A percentile compares a stretch with the other conserved stretches of the same genome.
phyloP scores from a whole-genome alignment of 495 filamentous ascomycete species.

The Astrocystis sublimbata region DNA sequence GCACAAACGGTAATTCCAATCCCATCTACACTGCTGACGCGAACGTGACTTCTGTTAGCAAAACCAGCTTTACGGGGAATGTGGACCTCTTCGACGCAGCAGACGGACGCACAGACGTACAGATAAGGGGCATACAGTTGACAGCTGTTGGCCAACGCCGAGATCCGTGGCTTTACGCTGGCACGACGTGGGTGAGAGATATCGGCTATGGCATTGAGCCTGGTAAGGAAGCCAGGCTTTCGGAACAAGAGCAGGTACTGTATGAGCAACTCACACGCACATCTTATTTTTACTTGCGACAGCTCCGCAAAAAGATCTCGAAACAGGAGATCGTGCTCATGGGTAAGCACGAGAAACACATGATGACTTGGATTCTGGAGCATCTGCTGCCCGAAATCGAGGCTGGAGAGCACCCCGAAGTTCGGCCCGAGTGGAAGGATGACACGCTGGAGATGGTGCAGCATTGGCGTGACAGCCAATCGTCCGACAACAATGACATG shows the following conservation, averaged over 20 bases:
- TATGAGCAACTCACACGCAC: constrained; percentile 2
- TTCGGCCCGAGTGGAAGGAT: constrained; percentile 36
- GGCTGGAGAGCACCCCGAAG: constrained; percentile 22
- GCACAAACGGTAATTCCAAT: too few relatives aligned
- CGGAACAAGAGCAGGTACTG: background rate
- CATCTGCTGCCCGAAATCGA: constrained; percentile 9
- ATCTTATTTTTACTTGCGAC: constrained; percentile 15
- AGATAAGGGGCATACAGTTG: background rate
- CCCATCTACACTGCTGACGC: background rate
- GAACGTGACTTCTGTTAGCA: background rate
- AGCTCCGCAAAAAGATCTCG: constrained; percentile 2
- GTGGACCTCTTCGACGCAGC: constrained; percentile 2
- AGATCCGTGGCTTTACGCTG: constrained; percentile 12
- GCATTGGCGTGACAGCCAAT: background rate
- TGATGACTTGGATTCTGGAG: constrained; percentile 14
- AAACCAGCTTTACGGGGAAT: background rate
- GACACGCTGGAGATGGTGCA: constrained; percentile 32
- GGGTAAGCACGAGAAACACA: constrained; percentile 7
- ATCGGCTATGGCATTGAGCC: constrained; percentile 7
- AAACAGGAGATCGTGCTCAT: background rate
- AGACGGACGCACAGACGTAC: background rate
- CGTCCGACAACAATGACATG: background rate
- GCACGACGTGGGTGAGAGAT: constrained; percentile 3
- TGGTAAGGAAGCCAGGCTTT: background rate
- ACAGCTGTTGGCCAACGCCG: background rate